Percentiles rank a stretch among this genome's conserved stretches.
Evolutionary conservation across 2,329 filamentous ascomycete species (phyloP).

Genomic region (Ceratocystis diversiconidia): DNA sequence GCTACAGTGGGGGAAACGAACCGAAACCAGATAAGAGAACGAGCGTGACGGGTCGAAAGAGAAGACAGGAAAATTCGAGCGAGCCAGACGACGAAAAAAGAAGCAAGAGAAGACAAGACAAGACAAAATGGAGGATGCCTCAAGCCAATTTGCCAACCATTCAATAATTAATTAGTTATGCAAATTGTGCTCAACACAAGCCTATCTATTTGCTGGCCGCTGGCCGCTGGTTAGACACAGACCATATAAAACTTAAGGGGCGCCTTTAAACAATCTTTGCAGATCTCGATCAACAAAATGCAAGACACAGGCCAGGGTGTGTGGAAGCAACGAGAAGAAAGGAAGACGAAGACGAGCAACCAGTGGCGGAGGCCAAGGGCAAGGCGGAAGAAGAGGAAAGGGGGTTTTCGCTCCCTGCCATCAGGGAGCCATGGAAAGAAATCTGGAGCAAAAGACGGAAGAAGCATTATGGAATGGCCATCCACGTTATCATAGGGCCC

Average conservation of each 20-base stretch:
- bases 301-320: not conserved
- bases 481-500: not conserved
- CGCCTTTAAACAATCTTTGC: not conserved
- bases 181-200: not conserved
- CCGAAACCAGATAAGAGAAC: not conserved
- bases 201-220: not conserved
- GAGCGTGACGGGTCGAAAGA: not conserved
- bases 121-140: not conserved
- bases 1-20: not conserved
- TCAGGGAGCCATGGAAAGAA: no score
- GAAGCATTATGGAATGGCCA: not conserved
- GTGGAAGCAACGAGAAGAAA: not conserved
- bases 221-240: not conserved
- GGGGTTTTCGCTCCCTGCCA: not conserved
- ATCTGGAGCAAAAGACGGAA: not conserved
- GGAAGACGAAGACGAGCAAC: not conserved
- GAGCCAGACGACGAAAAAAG: not conserved
- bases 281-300: slow-evolving; percentile 2
- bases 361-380: not conserved
- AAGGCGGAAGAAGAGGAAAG: not conserved
- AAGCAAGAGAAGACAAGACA: not conserved
- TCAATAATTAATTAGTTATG: no score
- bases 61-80: not conserved
- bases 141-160: not conserved
- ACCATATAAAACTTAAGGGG: not conserved